Conservation (phyloP, 2,329 filamentous ascomycete species). For the Xylaria sp. region DNA sequence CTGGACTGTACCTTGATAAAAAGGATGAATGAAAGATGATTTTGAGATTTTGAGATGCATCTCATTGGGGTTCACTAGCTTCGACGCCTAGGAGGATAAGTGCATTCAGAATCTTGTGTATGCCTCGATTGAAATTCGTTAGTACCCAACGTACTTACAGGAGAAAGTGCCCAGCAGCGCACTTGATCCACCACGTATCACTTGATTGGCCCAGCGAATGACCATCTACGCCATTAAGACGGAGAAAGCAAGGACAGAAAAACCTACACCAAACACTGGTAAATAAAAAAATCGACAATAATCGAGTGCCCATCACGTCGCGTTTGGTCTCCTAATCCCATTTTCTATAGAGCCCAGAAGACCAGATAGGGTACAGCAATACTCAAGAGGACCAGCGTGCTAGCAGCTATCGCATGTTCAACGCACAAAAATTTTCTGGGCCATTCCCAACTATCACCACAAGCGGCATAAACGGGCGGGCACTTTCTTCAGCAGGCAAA, state of each 20-base stretch:
- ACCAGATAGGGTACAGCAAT: background rate
- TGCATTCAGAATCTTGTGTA: background rate
- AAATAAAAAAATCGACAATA: slow-evolving; percentile 5
- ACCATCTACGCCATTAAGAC: background rate
- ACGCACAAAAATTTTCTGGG: slow-evolving; percentile 35
- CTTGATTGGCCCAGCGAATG: slow-evolving; percentile 37
- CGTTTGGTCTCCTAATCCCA: background rate
- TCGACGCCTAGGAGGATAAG: background rate
- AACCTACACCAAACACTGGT: slow-evolving; percentile 3
- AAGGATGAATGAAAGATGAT: background rate
- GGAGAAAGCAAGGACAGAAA: slow-evolving; percentile 2
- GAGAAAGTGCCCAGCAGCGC: background rate
- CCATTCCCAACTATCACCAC: slow-evolving; percentile 15
- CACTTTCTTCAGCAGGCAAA: slow-evolving; percentile 1
- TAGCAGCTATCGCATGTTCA: background rate
- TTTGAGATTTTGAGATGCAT: too few relatives aligned
- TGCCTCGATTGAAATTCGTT: slow-evolving; percentile 1
- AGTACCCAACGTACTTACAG: background rate
- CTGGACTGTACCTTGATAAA: slow-evolving; percentile 55
- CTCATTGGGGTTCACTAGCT: background rate
- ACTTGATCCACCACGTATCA: slow-evolving; percentile 27
- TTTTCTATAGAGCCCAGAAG: background rate
- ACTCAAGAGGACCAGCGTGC: background rate
- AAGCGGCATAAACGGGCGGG: slow-evolving; percentile 17
- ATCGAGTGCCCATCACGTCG: background rate